Base-by-base conservation (phyloP, 2,329 filamentous ascomycete genomes). In the Neopestalotiopsis sp. region DNA sequence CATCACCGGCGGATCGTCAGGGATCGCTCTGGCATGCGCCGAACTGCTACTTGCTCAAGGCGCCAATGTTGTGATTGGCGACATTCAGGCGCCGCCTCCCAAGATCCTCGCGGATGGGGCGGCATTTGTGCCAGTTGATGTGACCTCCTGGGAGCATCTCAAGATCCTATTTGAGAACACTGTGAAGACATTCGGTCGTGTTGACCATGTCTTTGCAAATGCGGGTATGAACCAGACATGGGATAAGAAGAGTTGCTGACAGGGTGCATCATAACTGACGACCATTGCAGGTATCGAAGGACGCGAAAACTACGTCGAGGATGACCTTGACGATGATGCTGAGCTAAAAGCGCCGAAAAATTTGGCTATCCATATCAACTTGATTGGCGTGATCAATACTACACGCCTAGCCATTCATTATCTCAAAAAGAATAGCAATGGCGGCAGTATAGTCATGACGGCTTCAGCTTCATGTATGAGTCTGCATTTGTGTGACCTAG, bases 131-230 rank as follows among this genome's bases (percentile, higher is more conserved):
- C 17, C 20, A 24, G 28, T 59, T 28, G 57, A 59, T 34, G 57
- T 59, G 28, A 59, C 57, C 28, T 59, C 57, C 14, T 59, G 57
- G 57, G 13, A 34, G 57, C 24, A 59, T 4, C 57, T 59, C 20
- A 59, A 59, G 57, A 30, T 10, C 57, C 30, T 59, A 10, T 59
- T 59, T 34, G 57, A 59, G 30, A 30, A 20, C 17, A 28, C 57
- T 59, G 24, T 30, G 57, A 24, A 28, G 24, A 59, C 57, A 34
- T 59, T 59, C 30, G 57, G 57, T 59, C 12, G 57, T 17, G 57
- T 59, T 5, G 57, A 59, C 17, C 57, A 59, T 34, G 57, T 63
- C 28, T 59, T 59, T 34, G 57, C 57, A 34, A 59, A 59, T 59
- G 57, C 57, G 7, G 57, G 57, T 59, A 59, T 59, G 57, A 14